These are phyloP conservation scores for Thermomucor indicae-seudaticae DNA, from an alignment of 371 early-diverging fungal genomes.

Conservation along the genomic window DNA sequence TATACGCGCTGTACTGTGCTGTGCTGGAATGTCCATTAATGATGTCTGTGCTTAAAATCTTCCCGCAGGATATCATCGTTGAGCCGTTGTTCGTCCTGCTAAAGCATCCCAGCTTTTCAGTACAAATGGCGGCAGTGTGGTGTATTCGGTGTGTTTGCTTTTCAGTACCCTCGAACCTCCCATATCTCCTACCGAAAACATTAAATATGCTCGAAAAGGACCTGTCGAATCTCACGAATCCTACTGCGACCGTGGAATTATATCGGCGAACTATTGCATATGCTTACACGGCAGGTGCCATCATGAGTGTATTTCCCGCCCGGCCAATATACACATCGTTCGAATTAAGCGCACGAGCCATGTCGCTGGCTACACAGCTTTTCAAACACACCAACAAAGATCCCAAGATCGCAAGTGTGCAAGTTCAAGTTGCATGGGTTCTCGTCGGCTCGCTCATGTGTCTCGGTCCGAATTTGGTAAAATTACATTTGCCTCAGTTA, in stretches of 20 bases:
- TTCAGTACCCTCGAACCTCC: constrained; percentile 62
- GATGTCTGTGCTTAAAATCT: not conserved
- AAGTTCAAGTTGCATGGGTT: constrained; percentile 78
- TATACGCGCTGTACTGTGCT: no score
- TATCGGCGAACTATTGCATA: constrained; percentile 59
- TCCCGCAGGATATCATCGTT: constrained; percentile 49
- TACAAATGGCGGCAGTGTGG: constrained; percentile 75
- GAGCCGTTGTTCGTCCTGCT: constrained; percentile 68
- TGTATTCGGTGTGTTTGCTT: constrained; percentile 68
- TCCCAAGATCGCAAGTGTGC: constrained; percentile 52
- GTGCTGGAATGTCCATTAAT: not conserved
- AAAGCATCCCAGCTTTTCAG: constrained; percentile 64
- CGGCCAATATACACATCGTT: constrained; percentile 73
- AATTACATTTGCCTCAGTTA: constrained; percentile 76
- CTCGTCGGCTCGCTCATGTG: constrained; percentile 77
- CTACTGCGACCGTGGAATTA: constrained; percentile 41
- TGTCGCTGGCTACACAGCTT: constrained; percentile 72
- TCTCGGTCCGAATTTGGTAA: constrained; percentile 78
- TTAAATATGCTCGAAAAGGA: constrained; percentile 60
- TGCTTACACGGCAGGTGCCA: constrained; percentile 63
- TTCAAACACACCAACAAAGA: constrained; percentile 65
- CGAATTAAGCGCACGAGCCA: constrained; percentile 70
- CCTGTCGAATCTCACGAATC: constrained; percentile 38
- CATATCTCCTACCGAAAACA: constrained; percentile 58
- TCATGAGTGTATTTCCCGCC: constrained; percentile 68